Evolutionary conservation across 352 stramenopile species (phyloP), one percentile per base, ranked within the genome.

Genomic region (Phytophthora melonis): DNA sequence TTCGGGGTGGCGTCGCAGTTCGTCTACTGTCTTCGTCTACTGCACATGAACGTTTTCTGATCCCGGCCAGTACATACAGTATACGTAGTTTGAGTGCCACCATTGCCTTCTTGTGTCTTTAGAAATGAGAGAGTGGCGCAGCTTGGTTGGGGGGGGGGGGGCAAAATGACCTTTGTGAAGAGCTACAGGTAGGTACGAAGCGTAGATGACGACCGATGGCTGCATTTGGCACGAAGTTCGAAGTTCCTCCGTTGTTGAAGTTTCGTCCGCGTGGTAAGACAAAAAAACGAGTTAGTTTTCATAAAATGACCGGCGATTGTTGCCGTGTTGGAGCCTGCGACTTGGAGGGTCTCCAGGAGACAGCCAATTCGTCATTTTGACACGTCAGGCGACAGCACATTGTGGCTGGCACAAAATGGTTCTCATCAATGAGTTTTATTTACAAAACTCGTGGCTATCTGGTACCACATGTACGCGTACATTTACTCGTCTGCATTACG

Each of bases 181-280:
- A n/a, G 41, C 41, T 49, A 8, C 14, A 25, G 23, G 23, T 25
- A 25, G 23, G 41, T 49, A 9, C n/a, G n/a, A 50, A n/a, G 41
- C 18, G 41, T 50, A 1, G n/a, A 25, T 53, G 45, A 25, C 45
- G n/a, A 25, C n/a, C 7, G n/a, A 11, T 27, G n/a, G 6, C n/a
- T 25, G 45, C 7, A 7, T 4, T 50, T 19, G 41, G 16, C n/a
- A 4, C 6, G n/a, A 53, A 53, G 23, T 25, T 27, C 6, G n/a
- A 53, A 53, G 23, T 25, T 27, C n/a, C 8, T 27, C n/a, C n/a
- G 45, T 53, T 16, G 56, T 60, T 60, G 64, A 71, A 71, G 64
- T 64, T 21, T 45, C 30, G 19, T 27, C 16, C 62, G 32, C 11
- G 11, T 56, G 21, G 53, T n/a, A 58, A 41, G 9, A 45, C 34